Percentiles rank a stretch among this genome's conserved stretches.
phyloP scores from a whole-genome alignment of 768 basidiomycete genomes.

The Rhizopogon vesiculosus region DNA sequence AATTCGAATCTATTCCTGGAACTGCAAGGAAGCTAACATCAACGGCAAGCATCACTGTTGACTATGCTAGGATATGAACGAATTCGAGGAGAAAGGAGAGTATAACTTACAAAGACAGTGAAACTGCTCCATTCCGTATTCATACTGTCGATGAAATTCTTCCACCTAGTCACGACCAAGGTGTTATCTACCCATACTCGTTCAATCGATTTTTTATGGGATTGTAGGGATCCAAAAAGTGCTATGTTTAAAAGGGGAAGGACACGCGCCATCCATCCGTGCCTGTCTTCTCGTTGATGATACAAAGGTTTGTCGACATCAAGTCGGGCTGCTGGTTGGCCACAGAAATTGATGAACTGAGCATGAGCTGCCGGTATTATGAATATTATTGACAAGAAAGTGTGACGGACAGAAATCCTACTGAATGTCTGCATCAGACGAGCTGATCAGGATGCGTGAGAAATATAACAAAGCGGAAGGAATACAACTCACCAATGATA shows the following conservation, averaged over 20 bases:
- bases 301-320: conserved; percentile 22
- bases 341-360: conserved; percentile 32
- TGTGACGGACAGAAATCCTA: neutral
- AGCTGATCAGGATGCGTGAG: neutral
- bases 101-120: conserved; percentile 35
- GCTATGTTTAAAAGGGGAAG: conserved; percentile 32
- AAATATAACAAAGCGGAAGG: neutral
- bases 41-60: conserved; percentile 45
- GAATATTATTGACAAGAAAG: conserved; percentile 5
- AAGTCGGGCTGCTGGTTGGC: conserved; percentile 33
- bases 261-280: conserved; percentile 24
- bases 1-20: conserved; percentile 28
- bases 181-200: conserved; percentile 41
- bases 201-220: conserved; percentile 35
- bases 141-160: conserved; percentile 34
- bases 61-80: conserved; percentile 21
- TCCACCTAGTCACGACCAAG: conserved; percentile 35
- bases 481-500: conserved; percentile 2
- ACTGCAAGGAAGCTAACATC: conserved; percentile 53
- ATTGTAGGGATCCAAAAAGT: conserved; percentile 42
- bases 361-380: conserved; percentile 14
- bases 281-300: neutral
- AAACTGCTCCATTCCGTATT: conserved; percentile 45
- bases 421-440: conserved; percentile 9
- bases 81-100: too few species aligned